Evolutionary conservation across 192 early-diverging fungal genomes (phyloP), one percentile per base, ranked within the genome.

Genomic region (Podochytrium sp.): DNA sequence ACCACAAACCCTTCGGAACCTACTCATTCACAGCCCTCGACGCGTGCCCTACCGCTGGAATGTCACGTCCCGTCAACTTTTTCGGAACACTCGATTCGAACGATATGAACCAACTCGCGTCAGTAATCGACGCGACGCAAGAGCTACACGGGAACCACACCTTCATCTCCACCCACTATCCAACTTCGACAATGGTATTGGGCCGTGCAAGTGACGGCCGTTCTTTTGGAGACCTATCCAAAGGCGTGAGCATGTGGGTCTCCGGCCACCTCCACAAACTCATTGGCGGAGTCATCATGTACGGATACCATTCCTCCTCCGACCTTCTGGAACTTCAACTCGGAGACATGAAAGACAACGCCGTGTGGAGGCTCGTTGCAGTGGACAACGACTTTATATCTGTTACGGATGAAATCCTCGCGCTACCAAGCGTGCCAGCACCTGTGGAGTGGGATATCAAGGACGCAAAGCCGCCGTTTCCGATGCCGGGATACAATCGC

Each of bases 311-410:
- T 35, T 27, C 40, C 16, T 60, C 61, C 1, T 7, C 51, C 43
- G 47, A 35, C 3, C 51, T 79, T 33, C 59, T 79, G 12, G 79
- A 97, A 79, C 81, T 97, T 18, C 95, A 97, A 82, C 77, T 97
- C 10, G 93, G 87, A 27, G 95, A 97, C 59, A 87, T 97, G 84
- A 97, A 97, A 80, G 85, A 90, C 63, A 92, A 96, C 76, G 94
- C 90, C 0, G 56, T 90, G n/a, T 71, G 93, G 71, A 83, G 95
- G 40, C 86, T 97, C 32, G 88, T 94, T 42, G 91, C 91, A 6
- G 86, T 97, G 1, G 95, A 97, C 73, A 74, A 96, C 60, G 95
- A 97, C 70, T 59, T 96, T 59, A 83, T 97, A 16, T 89, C 91
- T 3, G 92, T 96, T 80, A 79, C 84, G 1, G 95, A 97, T 75